Conservation (phyloP, 805 yeast species). For the Yamadazyma sp. region DNA sequence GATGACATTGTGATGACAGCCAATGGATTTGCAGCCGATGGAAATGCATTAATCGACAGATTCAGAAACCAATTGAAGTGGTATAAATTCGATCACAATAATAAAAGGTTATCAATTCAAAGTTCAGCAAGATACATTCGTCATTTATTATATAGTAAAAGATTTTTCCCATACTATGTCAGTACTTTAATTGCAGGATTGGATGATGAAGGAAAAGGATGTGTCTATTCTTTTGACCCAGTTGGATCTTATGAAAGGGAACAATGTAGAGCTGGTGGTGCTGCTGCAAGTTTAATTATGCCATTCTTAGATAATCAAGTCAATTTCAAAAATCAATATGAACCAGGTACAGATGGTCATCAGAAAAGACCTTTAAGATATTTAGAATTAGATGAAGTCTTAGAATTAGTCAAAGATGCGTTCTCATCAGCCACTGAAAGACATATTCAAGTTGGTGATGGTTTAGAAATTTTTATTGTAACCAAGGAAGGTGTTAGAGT, state of each 20-base stretch:
- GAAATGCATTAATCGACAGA: constrained; percentile 74
- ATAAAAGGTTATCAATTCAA: constrained; percentile 61
- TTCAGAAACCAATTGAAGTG: constrained; percentile 73
- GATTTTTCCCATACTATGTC: constrained; percentile 96
- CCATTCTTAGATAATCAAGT: constrained; percentile 98
- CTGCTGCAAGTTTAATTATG: constrained; percentile 94
- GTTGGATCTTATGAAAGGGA: constrained; percentile 97
- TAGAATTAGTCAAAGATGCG: constrained; percentile 87
- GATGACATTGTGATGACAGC: constrained; percentile 86
- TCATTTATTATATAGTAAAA: constrained; percentile 84
- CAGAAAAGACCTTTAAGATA: constrained; percentile 59
- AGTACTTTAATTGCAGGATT: constrained; percentile 93
- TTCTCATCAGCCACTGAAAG: constrained; percentile 96
- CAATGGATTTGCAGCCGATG: constrained; percentile 96
- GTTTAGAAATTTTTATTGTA: constrained; percentile 83
- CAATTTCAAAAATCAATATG: constrained; percentile 88
- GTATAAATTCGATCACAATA: constrained; percentile 85
- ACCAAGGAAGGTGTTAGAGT: constrained; percentile 90
- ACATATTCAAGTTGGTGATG: constrained; percentile 98
- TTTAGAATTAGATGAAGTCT: constrained; percentile 77
- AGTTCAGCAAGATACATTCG: constrained; percentile 90
- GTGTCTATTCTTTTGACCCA: constrained; percentile 94
- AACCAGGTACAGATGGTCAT: constrained; percentile 71
- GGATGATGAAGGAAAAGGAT: constrained; percentile 88
- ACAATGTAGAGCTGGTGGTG: constrained; percentile 97